Conservation (phyloP, 208 protist species). For the Wallacemonas rigidus region DNA sequence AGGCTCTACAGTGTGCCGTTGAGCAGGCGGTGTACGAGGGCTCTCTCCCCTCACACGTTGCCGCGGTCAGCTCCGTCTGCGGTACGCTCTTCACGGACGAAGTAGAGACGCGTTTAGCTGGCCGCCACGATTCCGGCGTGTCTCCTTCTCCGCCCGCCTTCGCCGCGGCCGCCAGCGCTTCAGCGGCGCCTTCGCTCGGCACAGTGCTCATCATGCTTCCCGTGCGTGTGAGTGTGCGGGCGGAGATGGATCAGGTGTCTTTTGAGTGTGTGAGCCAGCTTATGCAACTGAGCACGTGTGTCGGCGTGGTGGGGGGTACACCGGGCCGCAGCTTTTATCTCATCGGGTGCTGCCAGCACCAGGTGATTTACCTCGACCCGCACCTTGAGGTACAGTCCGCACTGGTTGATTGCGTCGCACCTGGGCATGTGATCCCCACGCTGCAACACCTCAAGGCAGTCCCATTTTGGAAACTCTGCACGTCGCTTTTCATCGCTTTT, state of each 20-base stretch:
- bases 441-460: slow-evolving; percentile 49
- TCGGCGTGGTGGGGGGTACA: slow-evolving; percentile 74
- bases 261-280: slow-evolving; percentile 62
- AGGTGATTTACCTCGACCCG: slow-evolving; percentile 77
- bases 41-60: slow-evolving; percentile 36
- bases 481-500: slow-evolving; percentile 76
- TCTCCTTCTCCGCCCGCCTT: slow-evolving; percentile 21
- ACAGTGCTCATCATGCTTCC: slow-evolving; percentile 66
- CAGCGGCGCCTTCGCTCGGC: background rate
- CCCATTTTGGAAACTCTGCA: slow-evolving; percentile 58
- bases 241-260: slow-evolving; percentile 50
- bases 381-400: slow-evolving; percentile 56
- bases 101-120: slow-evolving; percentile 28
- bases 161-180: no score
- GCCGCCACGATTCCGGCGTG: background rate
- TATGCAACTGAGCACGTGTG: slow-evolving; percentile 49
- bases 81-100: slow-evolving; percentile 54
- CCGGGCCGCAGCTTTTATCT: slow-evolving; percentile 76
- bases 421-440: slow-evolving; percentile 33
- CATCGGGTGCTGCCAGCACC: slow-evolving; percentile 55
- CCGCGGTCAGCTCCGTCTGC: slow-evolving; percentile 44
- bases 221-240: slow-evolving; percentile 43
- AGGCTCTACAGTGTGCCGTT: slow-evolving; percentile 59
- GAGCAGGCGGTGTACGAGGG: slow-evolving; percentile 32
- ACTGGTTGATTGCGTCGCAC: slow-evolving; percentile 24